phyloP scores from a whole-genome alignment of 2,329 filamentous ascomycete species.

The Aspergillus sp. region DNA sequence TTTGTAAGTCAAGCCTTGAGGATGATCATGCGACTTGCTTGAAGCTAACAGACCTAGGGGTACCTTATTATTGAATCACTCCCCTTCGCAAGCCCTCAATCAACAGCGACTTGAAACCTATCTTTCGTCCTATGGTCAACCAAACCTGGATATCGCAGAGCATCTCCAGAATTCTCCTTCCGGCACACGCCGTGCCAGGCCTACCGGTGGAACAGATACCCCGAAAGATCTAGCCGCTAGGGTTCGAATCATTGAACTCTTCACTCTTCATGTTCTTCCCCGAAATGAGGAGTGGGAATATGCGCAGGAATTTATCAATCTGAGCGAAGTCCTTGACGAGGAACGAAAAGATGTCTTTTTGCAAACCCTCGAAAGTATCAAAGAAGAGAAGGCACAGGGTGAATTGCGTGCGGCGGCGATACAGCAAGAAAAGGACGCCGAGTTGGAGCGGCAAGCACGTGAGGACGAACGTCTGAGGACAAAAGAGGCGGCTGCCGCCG shows the following conservation, averaged over 20 bases:
- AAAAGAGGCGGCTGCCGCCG: slow-evolving; percentile 31
- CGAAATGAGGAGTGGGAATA: slow-evolving; percentile 96
- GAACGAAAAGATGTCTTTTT: slow-evolving; percentile 86
- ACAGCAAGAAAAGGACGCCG: slow-evolving; percentile 56
- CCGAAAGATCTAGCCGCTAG: slow-evolving; percentile 78
- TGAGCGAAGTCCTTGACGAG: slow-evolving; percentile 83
- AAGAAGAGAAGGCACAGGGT: slow-evolving; percentile 76
- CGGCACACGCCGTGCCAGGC: slow-evolving; percentile 30
- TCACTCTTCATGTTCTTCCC: slow-evolving; percentile 89
- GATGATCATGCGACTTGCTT: neutral
- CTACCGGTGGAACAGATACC: slow-evolving; percentile 66
- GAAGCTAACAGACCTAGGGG: slow-evolving; percentile 53
- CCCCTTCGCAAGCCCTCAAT: slow-evolving; percentile 74
- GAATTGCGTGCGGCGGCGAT: slow-evolving; percentile 60
- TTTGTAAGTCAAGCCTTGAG: slow-evolving; percentile 33
- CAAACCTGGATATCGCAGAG: slow-evolving; percentile 66
- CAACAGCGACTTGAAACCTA: slow-evolving; percentile 86
- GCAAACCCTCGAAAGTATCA: slow-evolving; percentile 75
- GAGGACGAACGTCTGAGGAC: slow-evolving; percentile 40
- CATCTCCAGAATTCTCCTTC: slow-evolving; percentile 48
- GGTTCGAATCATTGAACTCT: slow-evolving; percentile 90
- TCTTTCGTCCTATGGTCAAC: slow-evolving; percentile 69
- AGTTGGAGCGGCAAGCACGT: slow-evolving; percentile 44
- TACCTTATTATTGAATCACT: slow-evolving; percentile 86
- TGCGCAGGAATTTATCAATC: slow-evolving; percentile 80